Percentiles rank a stretch among this genome's conserved stretches.
Conservation (phyloP, 2,329 filamentous ascomycete genomes). For the Phialophora macrospora region DNA sequence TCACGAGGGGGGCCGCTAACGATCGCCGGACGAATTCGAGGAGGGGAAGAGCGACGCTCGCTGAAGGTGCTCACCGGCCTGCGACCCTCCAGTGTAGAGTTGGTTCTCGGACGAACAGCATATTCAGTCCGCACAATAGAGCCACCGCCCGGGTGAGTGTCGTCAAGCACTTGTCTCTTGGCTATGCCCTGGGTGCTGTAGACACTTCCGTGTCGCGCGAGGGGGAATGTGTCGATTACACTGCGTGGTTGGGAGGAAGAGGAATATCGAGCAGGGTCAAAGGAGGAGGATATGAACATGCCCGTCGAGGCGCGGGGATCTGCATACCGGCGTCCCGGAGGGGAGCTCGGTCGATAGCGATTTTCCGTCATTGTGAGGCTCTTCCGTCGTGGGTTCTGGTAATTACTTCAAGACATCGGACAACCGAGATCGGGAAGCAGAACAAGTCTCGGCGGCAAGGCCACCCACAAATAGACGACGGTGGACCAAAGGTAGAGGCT, state of each 20-base stretch:
- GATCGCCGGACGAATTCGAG: conserved; percentile 37
- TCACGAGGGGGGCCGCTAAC: conserved; percentile 32
- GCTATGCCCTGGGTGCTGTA: conserved; percentile 36
- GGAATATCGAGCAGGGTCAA: conserved; percentile 34
- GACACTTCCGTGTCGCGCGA: conserved; percentile 28
- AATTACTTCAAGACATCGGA: conserved; percentile 19
- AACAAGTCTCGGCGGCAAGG: not conserved
- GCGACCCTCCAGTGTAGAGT: conserved; percentile 36
- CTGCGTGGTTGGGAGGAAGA: conserved; percentile 27
- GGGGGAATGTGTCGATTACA: conserved; percentile 28
- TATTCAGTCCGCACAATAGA: conserved; percentile 38
- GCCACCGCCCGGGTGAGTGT: conserved; percentile 31
- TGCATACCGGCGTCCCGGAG: conserved; percentile 27
- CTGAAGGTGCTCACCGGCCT: conserved; percentile 36
- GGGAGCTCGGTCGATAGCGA: conserved; percentile 33
- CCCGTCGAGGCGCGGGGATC: conserved; percentile 37
- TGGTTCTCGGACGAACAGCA: conserved; percentile 37
- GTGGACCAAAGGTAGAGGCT: not conserved
- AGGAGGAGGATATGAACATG: conserved; percentile 36
- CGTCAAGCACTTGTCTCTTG: conserved; percentile 36
- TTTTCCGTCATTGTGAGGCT: conserved; percentile 32
- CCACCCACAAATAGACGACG: not conserved
- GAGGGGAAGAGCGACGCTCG: conserved; percentile 33
- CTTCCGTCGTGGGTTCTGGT: not conserved
- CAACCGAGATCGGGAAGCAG: conserved; percentile 1